Base-by-base conservation (phyloP, 139 green algal species). In the Closterium sp. region DNA sequence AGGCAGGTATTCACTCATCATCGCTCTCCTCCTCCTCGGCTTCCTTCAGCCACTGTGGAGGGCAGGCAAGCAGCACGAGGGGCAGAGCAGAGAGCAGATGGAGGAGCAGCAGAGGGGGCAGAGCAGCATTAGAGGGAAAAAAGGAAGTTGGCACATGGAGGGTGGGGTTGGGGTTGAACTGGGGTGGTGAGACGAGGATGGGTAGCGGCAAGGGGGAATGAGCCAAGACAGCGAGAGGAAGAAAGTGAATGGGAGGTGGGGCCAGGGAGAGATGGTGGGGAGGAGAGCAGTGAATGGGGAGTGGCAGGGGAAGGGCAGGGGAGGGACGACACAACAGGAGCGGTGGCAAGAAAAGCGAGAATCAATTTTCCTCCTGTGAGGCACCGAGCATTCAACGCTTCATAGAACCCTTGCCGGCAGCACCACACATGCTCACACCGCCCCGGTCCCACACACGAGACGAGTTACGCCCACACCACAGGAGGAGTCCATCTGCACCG, bases 21-120 rank as follows among this genome's bases (percentile, higher is more conserved):
- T 32, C 85, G 32, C 30, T 32, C 29, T 32, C 85, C 85, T 88
- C 85, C 30, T 88, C 85, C 85, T 88, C 85, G 13, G 85, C 85
- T 28, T 88, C 85, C 30, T 88, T 88, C 85, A 88, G 85, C 85
- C 85, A 88, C 85, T 88, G 85, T 88, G 85, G 21, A 88, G 30
- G 22, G 10, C 62, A 79, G 17, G 11, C 62, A 24, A 13, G 62
- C 62, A 79, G 62, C 19, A 79, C 13, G 27, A 24, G 17, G 62
- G 62, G 62, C 62, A 79, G 62, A 79, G 38, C 38, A 50, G n/a
- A n/a, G n/a, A n/a, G 38, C 38, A 50, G 38, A 50, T 7, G 38
- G 38, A 50, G 38, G 38, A 50, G 38, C 38, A 50, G 38, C 38
- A 50, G 38, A 7, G 38, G 38, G 38, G 1, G 38, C 11, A 50